Conservation (phyloP, 768 basidiomycete genomes). For the Mycena vitilis region DNA sequence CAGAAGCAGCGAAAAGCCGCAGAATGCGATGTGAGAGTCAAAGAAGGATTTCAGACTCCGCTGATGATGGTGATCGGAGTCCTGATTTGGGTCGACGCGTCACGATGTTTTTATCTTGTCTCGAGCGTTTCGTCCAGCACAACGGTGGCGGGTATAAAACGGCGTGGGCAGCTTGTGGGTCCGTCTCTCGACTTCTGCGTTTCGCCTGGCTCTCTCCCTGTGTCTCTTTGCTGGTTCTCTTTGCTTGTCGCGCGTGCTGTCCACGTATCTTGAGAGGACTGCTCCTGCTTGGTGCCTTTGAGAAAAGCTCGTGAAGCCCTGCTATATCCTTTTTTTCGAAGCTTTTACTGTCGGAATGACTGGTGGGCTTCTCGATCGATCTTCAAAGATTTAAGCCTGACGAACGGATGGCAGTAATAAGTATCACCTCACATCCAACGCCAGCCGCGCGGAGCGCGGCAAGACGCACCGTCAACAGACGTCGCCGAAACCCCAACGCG, state of each 20-base stretch:
- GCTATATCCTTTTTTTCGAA: too few species aligned
- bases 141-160: constrained; percentile 1
- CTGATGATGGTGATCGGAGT: background rate
- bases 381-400: too few species aligned
- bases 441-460: background rate
- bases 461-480: too few species aligned
- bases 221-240: background rate
- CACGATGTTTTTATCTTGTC: constrained; percentile 9
- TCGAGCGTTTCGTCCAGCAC: background rate
- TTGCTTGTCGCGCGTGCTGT: background rate
- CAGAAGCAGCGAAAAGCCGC: background rate
- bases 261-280: background rate
- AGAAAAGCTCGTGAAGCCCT: too few species aligned
- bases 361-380: too few species aligned
- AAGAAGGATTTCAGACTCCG: constrained; percentile 1
- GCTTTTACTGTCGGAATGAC: too few species aligned
- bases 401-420: too few species aligned
- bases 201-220: background rate
- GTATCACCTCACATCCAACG: too few species aligned
- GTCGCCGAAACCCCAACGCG: background rate
- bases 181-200: background rate
- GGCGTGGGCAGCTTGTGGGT: background rate
- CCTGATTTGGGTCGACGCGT: constrained; percentile 3
- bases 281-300: too few species aligned
- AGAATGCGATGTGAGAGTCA: too few species aligned